phyloP scores from a whole-genome alignment of 2,329 filamentous ascomycete species.

The Calonectria leucothoes region DNA sequence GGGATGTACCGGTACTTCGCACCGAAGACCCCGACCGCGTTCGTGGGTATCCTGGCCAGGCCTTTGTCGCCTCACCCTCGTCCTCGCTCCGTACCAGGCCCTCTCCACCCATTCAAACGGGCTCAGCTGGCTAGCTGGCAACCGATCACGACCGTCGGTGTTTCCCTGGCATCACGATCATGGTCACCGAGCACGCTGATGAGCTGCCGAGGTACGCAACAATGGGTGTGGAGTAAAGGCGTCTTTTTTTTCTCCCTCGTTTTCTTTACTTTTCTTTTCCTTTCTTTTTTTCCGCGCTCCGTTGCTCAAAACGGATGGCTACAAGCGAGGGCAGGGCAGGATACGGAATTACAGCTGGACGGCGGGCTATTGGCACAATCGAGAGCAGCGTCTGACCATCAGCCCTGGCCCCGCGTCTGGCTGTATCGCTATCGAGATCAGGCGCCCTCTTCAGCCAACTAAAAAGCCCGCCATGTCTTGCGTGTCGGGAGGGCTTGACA shows the following conservation, averaged over 20 bases:
- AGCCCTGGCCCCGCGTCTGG: conserved; percentile 25
- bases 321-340: conserved; percentile 4
- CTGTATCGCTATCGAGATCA: conserved; percentile 32
- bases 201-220: background rate
- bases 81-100: background rate
- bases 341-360: background rate
- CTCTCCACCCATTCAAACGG: background rate
- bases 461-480: conserved; percentile 31
- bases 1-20: conserved; percentile 38
- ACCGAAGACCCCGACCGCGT: conserved; percentile 35
- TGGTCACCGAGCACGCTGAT: background rate
- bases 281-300: background rate
- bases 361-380: conserved; percentile 21
- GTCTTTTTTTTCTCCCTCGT: background rate
- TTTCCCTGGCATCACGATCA: conserved; percentile 25
- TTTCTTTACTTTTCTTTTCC: background rate
- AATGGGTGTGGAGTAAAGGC: background rate
- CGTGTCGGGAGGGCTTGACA: conserved; percentile 43
- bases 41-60: conserved; percentile 29
- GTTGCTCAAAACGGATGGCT: conserved; percentile 7
- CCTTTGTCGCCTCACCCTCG: conserved; percentile 25
- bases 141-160: conserved; percentile 17
- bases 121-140: background rate
- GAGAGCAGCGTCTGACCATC: conserved; percentile 32
- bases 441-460: conserved; percentile 30